A percentile compares a stretch with the other conserved stretches of the same genome.
Evolutionary conservation across 306 rosid genomes (phyloP).

Genomic region (Vigna unguiculata): DNA sequence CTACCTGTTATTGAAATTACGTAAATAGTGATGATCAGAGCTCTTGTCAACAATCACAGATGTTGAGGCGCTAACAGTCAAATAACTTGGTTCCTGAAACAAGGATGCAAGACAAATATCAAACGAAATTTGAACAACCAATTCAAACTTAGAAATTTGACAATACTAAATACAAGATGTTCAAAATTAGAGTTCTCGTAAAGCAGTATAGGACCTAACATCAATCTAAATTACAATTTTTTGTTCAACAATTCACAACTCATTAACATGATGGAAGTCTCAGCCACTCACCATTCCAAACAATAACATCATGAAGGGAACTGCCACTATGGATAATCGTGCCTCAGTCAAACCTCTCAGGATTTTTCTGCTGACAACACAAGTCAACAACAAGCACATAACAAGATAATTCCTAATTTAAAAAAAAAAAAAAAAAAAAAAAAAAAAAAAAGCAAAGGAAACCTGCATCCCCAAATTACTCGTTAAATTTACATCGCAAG

Average conservation of each 20-base stretch:
- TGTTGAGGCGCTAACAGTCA: conserved; percentile 83
- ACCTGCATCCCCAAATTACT: conserved; percentile 30
- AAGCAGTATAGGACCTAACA: neutral
- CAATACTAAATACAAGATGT: conserved; percentile 29
- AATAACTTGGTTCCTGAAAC: conserved; percentile 88
- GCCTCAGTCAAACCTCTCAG: conserved; percentile 99
- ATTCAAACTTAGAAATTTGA: conserved; percentile 16
- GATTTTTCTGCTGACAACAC: conserved; percentile 71
- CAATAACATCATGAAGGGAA: conserved; percentile 80
- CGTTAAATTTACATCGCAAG: neutral
- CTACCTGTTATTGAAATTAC: conserved; percentile 90
- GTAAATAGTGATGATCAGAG: conserved; percentile 84
- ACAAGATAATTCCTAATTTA: conserved; percentile 1
- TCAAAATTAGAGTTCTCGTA: neutral
- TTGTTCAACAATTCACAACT: conserved; percentile 17
- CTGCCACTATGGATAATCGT: conserved; percentile 88
- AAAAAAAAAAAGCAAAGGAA: no score
- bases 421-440: no score
- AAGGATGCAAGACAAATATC: conserved; percentile 20
- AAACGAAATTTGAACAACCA: conserved; percentile 29
- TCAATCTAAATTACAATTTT: neutral
- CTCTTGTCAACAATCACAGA: conserved; percentile 90
- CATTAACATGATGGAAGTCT: conserved; percentile 7
- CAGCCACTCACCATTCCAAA: conserved; percentile 87
- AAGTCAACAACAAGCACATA: conserved; percentile 36